These are phyloP conservation scores for Raphanus hybrid DNA, from an alignment of 441 rosid genomes.

Conservation along the genomic window DNA sequence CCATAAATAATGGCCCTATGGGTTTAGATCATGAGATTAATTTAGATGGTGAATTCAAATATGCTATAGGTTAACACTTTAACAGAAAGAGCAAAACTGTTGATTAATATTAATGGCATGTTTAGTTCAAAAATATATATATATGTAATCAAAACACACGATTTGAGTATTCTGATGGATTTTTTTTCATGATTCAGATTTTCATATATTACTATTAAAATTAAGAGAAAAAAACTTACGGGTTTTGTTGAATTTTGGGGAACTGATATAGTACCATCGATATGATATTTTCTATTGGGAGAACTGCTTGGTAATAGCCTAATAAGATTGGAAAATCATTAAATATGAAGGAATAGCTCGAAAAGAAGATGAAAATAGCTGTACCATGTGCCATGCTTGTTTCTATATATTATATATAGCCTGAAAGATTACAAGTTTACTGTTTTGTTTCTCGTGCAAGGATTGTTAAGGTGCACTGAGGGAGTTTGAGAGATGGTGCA, in stretches of 20 bases:
- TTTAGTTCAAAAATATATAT: too few species aligned
- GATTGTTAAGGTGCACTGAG: conserved; percentile 61
- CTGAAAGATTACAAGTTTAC: neutral
- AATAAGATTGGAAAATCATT: neutral
- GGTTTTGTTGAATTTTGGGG: neutral
- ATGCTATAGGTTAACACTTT: neutral
- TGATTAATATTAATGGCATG: neutral
- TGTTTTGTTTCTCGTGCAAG: neutral
- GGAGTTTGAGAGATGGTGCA: conserved; percentile 59
- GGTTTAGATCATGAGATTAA: neutral
- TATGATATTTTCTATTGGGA: neutral
- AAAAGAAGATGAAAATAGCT: neutral
- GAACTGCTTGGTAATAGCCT: neutral
- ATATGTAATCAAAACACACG: neutral
- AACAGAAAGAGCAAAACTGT: neutral
- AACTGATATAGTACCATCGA: neutral
- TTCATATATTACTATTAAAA: neutral
- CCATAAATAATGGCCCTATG: neutral
- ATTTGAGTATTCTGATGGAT: neutral
- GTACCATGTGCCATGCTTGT: neutral
- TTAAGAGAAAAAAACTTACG: neutral
- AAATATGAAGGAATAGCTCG: neutral
- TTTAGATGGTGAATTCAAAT: neutral
- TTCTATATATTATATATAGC: neutral
- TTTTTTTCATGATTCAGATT: neutral